A percentile compares a stretch with the other conserved stretches of the same genome.
phyloP scores from a whole-genome alignment of 164 flowering plant species.

The Protea cynaroides region DNA sequence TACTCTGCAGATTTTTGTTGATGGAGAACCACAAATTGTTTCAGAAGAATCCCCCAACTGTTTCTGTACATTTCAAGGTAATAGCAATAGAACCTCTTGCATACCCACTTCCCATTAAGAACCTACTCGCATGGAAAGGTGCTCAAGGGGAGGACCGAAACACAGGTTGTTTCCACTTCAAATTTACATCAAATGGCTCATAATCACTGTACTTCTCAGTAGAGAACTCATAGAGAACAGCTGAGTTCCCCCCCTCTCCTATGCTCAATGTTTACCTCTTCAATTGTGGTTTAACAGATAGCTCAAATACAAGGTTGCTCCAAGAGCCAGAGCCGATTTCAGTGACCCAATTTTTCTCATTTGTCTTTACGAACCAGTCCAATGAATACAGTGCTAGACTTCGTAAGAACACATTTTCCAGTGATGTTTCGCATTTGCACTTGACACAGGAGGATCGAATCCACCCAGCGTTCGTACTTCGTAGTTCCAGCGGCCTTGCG shows the following conservation, averaged over 20 bases:
- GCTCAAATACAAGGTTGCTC: conserved; percentile 39
- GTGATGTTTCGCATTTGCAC: conserved; percentile 72
- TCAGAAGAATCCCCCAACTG: conserved; percentile 13
- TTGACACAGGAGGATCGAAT: conserved; percentile 74
- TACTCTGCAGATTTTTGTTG: conserved; percentile 35
- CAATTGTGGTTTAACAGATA: conserved; percentile 55
- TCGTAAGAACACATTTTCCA: conserved; percentile 70
- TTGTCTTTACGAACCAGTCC: conserved; percentile 33
- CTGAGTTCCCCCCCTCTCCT: conserved; percentile 22
- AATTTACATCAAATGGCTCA: conserved; percentile 59
- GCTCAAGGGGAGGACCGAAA: conserved; percentile 64
- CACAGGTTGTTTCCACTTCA: conserved; percentile 73
- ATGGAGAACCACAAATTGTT: no score
- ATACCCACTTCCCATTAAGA: conserved; percentile 94
- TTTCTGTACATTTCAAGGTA: conserved; percentile 45
- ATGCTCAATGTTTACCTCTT: conserved; percentile 31
- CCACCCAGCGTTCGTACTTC: conserved; percentile 98
- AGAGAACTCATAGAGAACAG: conserved; percentile 50
- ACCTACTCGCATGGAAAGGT: conserved; percentile 76
- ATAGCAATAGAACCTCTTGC: no score
- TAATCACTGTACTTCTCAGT: conserved; percentile 36
- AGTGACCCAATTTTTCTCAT: conserved; percentile 13
- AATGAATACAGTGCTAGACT: conserved; percentile 62
- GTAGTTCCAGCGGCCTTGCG: conserved; percentile 98
- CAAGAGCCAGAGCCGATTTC: conserved; percentile 19